A percentile compares a stretch with the other conserved stretches of the same genome.
Conservation (phyloP, 495 filamentous ascomycete genomes). For the Neurospora tetraspora region DNA sequence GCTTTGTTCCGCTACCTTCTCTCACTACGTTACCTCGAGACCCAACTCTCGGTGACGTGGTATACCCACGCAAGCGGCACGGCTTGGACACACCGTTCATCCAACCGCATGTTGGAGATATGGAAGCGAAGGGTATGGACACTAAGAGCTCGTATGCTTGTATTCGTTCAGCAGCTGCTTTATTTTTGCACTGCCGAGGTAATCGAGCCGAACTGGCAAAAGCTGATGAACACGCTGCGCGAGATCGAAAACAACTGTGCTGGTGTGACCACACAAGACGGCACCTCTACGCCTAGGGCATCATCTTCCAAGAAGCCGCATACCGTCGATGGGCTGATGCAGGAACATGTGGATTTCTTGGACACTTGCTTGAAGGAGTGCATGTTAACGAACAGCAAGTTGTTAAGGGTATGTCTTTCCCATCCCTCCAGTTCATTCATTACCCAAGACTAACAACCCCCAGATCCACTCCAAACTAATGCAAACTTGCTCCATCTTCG, state of each 20-base stretch:
- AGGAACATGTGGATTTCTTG: slow-evolving; percentile 96
- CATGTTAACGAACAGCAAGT: slow-evolving; percentile 93
- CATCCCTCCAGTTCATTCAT: too few species aligned
- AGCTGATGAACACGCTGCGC: slow-evolving; percentile 74
- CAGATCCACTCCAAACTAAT: slow-evolving; percentile 95
- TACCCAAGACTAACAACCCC: background rate
- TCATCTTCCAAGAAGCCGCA: slow-evolving; percentile 21
- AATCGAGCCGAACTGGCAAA: slow-evolving; percentile 95
- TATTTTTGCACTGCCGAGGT: slow-evolving; percentile 97
- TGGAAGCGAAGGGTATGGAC: slow-evolving; percentile 95
- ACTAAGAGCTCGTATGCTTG: slow-evolving; percentile 82
- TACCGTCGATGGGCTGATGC: slow-evolving; percentile 96
- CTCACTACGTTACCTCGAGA: slow-evolving; percentile 79
- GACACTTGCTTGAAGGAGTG: slow-evolving; percentile 98
- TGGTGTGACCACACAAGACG: slow-evolving; percentile 19
- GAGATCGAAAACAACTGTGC: slow-evolving; percentile 47
- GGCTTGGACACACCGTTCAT: slow-evolving; percentile 76
- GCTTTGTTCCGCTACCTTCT: slow-evolving; percentile 89
- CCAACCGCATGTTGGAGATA: slow-evolving; percentile 63
- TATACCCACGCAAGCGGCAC: slow-evolving; percentile 73
- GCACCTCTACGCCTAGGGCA: slow-evolving; percentile 11
- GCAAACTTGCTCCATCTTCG: slow-evolving; percentile 86
- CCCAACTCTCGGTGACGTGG: slow-evolving; percentile 75
- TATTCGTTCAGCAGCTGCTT: slow-evolving; percentile 90
- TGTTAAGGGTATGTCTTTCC: slow-evolving; percentile 59